Conservation (phyloP, 306 rosid genomes). For the Alnus glutinosa region DNA sequence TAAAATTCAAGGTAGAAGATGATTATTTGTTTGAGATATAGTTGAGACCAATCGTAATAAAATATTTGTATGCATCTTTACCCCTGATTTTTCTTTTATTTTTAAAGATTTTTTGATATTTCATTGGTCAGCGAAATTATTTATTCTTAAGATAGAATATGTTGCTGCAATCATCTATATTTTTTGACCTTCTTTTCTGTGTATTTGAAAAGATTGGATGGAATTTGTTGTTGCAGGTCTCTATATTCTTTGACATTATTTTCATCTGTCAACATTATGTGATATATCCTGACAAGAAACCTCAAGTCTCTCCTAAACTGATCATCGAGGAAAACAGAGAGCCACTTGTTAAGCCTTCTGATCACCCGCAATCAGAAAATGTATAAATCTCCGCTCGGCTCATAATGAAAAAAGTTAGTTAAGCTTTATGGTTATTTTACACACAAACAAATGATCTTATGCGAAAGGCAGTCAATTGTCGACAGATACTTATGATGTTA, state of each 20-base stretch:
- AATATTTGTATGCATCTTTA: background rate
- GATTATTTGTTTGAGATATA: background rate
- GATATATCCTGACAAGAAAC: constrained; percentile 24
- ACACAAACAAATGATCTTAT: background rate
- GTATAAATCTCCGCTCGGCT: constrained; percentile 27
- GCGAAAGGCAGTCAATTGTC: background rate
- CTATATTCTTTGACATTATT: constrained; percentile 34
- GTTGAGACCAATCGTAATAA: background rate
- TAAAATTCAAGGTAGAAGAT: background rate
- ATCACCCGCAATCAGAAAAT: constrained; percentile 34
- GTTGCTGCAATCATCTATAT: background rate
- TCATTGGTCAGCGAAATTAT: too few relatives aligned
- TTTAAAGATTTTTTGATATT: background rate
- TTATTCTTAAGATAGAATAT: background rate
- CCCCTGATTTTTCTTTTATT: background rate
- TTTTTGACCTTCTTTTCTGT: background rate
- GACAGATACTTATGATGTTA: background rate
- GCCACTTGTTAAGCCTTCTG: constrained; percentile 25
- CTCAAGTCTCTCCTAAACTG: background rate
- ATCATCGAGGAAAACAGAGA: constrained; percentile 18
- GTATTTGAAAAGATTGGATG: background rate
- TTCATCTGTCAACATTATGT: constrained; percentile 40
- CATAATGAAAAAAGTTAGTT: background rate
- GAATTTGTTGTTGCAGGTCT: background rate
- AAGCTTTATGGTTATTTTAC: background rate